Evolutionary conservation across 2,329 filamentous ascomycete species (phyloP).

Genomic region (Colletotrichum sublineola): DNA sequence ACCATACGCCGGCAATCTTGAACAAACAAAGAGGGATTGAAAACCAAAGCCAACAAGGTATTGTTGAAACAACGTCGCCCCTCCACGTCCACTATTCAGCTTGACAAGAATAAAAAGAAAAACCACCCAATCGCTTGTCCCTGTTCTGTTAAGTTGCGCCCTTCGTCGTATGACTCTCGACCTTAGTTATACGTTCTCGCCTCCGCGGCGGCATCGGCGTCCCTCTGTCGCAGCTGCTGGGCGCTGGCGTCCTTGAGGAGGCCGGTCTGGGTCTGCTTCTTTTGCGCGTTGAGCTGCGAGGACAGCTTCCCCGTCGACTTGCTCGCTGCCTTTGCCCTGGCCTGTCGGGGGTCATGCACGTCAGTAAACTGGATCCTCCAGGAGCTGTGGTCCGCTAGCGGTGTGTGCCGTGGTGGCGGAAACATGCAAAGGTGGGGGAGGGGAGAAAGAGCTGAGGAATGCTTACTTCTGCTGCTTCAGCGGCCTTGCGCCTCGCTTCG

Average conservation of each 20-base stretch:
- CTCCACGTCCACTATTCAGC: not conserved
- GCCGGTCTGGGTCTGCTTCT: constrained; percentile 77
- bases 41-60: constrained; percentile 5
- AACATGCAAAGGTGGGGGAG: not conserved
- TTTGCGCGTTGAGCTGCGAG: constrained; percentile 79
- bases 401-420: not conserved
- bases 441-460: constrained; percentile 3
- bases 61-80: not conserved
- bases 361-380: constrained; percentile 5
- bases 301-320: constrained; percentile 77
- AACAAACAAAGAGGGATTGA: not conserved
- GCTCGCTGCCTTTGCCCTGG: constrained; percentile 72
- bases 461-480: constrained; percentile 85
- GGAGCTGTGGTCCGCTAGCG: not conserved
- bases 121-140: not conserved
- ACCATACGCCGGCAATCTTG: constrained; percentile 4
- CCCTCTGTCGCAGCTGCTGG: constrained; percentile 73
- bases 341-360: constrained; percentile 59
- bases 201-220: constrained; percentile 72
- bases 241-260: constrained; percentile 77
- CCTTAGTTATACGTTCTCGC: constrained; percentile 51
- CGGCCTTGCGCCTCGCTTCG: constrained; percentile 80
- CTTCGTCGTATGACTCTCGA: constrained; percentile 43
- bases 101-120: not conserved
- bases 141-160: constrained; percentile 9